Evolutionary conservation across 345 rosid genomes (phyloP).

Genomic region (Brassica incana): DNA sequence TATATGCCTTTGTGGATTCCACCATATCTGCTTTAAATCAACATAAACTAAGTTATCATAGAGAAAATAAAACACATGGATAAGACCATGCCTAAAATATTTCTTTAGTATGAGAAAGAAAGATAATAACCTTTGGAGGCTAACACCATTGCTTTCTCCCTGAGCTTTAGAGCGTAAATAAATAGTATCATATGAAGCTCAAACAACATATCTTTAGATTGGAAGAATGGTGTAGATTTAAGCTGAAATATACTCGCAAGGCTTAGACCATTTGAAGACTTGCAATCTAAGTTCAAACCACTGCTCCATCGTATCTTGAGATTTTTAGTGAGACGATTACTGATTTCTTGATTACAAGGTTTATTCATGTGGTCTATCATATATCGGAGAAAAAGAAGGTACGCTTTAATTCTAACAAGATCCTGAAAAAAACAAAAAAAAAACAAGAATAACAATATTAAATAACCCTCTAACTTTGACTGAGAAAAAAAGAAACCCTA

Average conservation of each 20-base stretch:
- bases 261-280: not conserved
- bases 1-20: not conserved
- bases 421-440: not conserved
- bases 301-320: conserved; percentile 6
- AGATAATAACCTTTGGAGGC: not conserved
- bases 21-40: conserved; percentile 2
- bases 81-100: not conserved
- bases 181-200: not conserved
- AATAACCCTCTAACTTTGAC: not conserved
- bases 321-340: not conserved
- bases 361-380: not conserved
- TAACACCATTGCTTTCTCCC: conserved; percentile 10
- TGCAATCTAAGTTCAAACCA: not conserved
- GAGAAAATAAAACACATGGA: not conserved
- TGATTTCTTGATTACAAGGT: not conserved
- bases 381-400: not conserved
- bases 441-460: not conserved
- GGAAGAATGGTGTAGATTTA: not conserved
- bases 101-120: not conserved
- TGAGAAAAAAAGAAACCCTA: not conserved
- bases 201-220: not conserved
- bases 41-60: not conserved
- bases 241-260: not conserved
- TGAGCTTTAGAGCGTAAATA: conserved; percentile 8
- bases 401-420: conserved; percentile 8